Evolutionary conservation across 345 rosid genomes (phyloP).

Genomic region (Hibiscus trionum): DNA sequence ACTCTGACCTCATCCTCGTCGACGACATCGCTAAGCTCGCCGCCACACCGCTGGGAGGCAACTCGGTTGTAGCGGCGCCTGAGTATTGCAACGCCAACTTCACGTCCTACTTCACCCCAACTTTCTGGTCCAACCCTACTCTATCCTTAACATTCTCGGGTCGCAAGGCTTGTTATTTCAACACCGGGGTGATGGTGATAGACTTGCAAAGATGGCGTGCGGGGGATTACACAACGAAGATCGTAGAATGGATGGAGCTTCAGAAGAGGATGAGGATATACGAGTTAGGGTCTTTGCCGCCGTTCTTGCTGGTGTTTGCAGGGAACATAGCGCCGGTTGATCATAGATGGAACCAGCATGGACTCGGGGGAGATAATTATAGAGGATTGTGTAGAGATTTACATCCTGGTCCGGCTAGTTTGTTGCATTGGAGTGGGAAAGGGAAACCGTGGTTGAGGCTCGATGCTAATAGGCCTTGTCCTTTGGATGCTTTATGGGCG

Average conservation of each 20-base stretch:
- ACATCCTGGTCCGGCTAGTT: not conserved
- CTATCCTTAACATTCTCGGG: constrained; percentile 54
- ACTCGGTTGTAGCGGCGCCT: constrained; percentile 58
- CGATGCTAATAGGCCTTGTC: constrained; percentile 22
- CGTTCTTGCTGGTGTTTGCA: not conserved
- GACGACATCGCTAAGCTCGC: constrained; percentile 21
- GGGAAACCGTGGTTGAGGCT: constrained; percentile 60
- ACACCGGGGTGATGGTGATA: not conserved
- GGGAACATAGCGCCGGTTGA: not conserved
- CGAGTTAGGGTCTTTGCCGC: not conserved
- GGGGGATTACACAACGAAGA: not conserved
- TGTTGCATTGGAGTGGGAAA: constrained; percentile 28
- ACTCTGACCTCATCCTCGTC: constrained; percentile 71
- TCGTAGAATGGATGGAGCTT: not conserved
- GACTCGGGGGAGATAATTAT: not conserved
- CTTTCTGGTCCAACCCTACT: constrained; percentile 74
- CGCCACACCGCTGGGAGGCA: constrained; percentile 34
- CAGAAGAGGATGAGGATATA: not conserved
- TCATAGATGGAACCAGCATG: not conserved
- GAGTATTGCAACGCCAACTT: constrained; percentile 76
- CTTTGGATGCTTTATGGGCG: constrained; percentile 23
- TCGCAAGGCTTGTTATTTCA: constrained; percentile 55
- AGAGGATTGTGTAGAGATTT: not conserved
- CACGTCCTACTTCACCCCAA: constrained; percentile 69
- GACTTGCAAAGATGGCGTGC: not conserved